These are phyloP conservation scores for Coniosporium apollinis DNA, from an alignment of 495 filamentous ascomycete species.

Conservation along the genomic window DNA sequence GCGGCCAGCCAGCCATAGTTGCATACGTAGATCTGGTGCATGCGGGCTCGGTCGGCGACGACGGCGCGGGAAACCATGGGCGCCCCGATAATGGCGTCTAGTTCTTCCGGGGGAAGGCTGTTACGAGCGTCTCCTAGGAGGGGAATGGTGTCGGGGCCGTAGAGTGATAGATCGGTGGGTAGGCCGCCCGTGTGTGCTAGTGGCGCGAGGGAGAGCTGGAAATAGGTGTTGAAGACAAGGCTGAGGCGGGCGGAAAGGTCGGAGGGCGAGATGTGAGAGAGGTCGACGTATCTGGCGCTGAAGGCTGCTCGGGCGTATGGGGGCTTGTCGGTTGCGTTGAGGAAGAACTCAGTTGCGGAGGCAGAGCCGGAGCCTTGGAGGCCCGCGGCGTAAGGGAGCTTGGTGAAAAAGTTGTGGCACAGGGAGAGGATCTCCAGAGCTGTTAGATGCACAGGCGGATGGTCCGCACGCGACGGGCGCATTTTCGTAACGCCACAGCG, in stretches of 20 bases:
- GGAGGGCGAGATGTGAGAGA: conserved; percentile 5
- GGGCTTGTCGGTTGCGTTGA: no score
- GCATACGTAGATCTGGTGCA: conserved; percentile 7
- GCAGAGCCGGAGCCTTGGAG: not conserved
- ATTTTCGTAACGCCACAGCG: conserved; percentile 7
- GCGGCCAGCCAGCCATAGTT: conserved; percentile 10
- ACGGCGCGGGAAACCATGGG: conserved; percentile 11
- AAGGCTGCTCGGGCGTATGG: no score
- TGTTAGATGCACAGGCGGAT: conserved; percentile 1
- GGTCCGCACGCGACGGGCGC: conserved; percentile 5
- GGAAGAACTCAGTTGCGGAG: no score
- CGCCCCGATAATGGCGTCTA: not conserved
- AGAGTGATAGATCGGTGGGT: conserved; percentile 8
- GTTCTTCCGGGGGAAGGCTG: no score
- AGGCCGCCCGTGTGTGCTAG: conserved; percentile 5
- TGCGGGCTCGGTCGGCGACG: no score
- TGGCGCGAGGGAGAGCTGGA: conserved; percentile 7
- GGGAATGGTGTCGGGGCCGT: conserved; percentile 13
- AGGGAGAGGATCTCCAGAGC: conserved; percentile 7
- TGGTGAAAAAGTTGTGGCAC: not conserved
- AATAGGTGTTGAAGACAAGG: conserved; percentile 12
- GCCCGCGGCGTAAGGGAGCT: conserved; percentile 1
- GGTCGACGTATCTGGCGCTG: not conserved
- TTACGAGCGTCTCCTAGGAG: no score
- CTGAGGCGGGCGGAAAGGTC: conserved; percentile 9